phyloP scores from a whole-genome alignment of 78 protist species.

The Monosiga brevicollis region DNA sequence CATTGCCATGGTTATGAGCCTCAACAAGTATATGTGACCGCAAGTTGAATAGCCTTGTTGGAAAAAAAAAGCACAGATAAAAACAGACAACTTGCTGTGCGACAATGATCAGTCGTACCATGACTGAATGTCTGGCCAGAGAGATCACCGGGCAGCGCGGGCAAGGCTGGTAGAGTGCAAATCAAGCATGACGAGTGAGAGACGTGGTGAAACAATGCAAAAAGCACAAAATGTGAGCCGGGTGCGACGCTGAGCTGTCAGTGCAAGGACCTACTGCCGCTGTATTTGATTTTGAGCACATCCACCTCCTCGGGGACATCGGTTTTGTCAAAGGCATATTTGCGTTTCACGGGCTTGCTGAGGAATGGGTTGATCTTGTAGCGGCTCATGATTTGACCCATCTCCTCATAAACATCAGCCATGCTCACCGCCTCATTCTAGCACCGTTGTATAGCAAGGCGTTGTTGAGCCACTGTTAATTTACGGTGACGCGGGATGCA shows the following conservation, averaged over 20 bases:
- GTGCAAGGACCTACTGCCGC: background rate
- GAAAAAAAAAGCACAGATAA: too few relatives aligned
- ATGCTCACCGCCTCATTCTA: background rate
- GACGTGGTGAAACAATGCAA: background rate
- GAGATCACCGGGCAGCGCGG: background rate
- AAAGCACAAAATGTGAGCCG: background rate
- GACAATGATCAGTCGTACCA: too few relatives aligned
- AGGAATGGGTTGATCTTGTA: background rate
- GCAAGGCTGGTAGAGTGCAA: background rate
- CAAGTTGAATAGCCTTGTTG: too few relatives aligned
- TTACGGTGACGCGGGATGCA: too few relatives aligned
- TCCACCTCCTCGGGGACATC: slow-evolving; percentile 9
- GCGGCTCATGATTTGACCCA: background rate
- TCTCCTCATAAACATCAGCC: slow-evolving; percentile 21
- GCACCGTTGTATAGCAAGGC: too few relatives aligned
- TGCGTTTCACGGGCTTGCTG: slow-evolving; percentile 16
- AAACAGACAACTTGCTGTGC: too few relatives aligned
- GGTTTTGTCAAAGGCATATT: slow-evolving; percentile 50
- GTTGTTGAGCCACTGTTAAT: too few relatives aligned
- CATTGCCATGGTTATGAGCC: too few relatives aligned
- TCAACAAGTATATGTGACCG: too few relatives aligned
- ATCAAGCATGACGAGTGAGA: background rate
- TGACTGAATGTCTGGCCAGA: slow-evolving; percentile 15
- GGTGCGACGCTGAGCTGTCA: too few relatives aligned
- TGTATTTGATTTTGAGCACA: slow-evolving; percentile 31